Percentiles rank a stretch among this genome's conserved stretches.
phyloP scores from a whole-genome alignment of 2,329 filamentous ascomycete species.

The Arthrobotrys musiformis region DNA sequence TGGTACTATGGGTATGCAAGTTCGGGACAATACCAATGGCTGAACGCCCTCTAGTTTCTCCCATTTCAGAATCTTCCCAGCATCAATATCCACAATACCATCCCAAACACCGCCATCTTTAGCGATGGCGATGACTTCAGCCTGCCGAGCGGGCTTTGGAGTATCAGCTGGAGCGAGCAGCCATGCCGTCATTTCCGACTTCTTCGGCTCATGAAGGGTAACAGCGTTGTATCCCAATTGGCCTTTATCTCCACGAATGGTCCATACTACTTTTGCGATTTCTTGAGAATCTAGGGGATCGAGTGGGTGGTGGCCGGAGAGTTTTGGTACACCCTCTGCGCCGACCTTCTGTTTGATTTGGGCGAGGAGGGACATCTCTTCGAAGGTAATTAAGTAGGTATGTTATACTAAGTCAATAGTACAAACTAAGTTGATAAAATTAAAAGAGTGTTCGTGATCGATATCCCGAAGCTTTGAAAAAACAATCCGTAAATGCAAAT shows the following conservation, averaged over 20 bases:
- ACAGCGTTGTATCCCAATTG: constrained; percentile 87
- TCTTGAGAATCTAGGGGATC: constrained; percentile 79
- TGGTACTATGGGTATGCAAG: too few species aligned
- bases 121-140: constrained; percentile 84
- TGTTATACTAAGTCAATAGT: background rate
- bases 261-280: constrained; percentile 76
- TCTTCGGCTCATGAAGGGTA: constrained; percentile 83
- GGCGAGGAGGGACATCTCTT: constrained; percentile 26
- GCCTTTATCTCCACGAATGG: constrained; percentile 76
- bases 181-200: constrained; percentile 84
- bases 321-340: background rate
- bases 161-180: constrained; percentile 72
- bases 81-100: constrained; percentile 78
- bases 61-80: constrained; percentile 77
- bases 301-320: constrained; percentile 72
- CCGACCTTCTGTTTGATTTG: constrained; percentile 35
- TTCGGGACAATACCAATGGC: constrained; percentile 81
- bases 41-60: constrained; percentile 79
- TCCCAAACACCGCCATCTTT: constrained; percentile 83
- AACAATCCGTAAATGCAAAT: background rate
- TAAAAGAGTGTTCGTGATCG: background rate
- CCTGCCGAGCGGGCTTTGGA: constrained; percentile 75
- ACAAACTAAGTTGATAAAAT: background rate
- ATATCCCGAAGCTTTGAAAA: too few species aligned
- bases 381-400: background rate